Evolutionary conservation across 257 asterid genomes (phyloP), one percentile per base, ranked within the genome.

Genomic region (Nyctanthes arbortristis): DNA sequence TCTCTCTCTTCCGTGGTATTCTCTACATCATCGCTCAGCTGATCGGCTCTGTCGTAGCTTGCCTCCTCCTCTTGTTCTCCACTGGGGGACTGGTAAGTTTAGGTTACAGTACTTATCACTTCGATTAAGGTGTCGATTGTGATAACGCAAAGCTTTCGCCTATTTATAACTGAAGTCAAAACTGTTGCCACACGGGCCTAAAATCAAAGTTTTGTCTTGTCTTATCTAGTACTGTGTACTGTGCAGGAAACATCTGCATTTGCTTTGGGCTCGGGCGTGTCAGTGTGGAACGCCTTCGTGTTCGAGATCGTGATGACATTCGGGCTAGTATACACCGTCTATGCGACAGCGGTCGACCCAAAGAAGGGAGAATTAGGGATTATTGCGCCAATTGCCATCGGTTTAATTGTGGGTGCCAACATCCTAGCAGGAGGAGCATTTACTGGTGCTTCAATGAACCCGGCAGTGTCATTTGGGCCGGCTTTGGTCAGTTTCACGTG

Each of bases 371-470:
- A 87, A 2, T 0, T 87, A 32, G 94, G 92, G 5, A 81, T 68
- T 6, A 82, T 87, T 2, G 94, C 96, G 27, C 96, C 96, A 1
- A 34, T 89, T 3, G 89, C 91, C 2, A 89, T 89, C 11, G 93
- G 94, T 40, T 74, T 87, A 55, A 77, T 89, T 2, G 90, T 89
- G 0, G 96, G 85, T n/a, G 96, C 96, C 34, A 89, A 89, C 79
- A 80, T 89, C 40, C 82, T 89, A 0, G 90, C 79, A 25, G 96
- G 96, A 32, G 96, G 96, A 1, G 83, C 89, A 4, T 89, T 89
- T 66, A 82, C 87, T 68, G 96, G 96, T 3, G 96, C 94, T 0
- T 87, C 94, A n/a, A 87, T 87, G 96, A 89, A 89, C 82, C 96
- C 96, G 0, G 96, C 96, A 0, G 93, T 89, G 1, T 75, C 96